Conservation (phyloP, 352 stramenopile species). For the Pythium volutum region DNA sequence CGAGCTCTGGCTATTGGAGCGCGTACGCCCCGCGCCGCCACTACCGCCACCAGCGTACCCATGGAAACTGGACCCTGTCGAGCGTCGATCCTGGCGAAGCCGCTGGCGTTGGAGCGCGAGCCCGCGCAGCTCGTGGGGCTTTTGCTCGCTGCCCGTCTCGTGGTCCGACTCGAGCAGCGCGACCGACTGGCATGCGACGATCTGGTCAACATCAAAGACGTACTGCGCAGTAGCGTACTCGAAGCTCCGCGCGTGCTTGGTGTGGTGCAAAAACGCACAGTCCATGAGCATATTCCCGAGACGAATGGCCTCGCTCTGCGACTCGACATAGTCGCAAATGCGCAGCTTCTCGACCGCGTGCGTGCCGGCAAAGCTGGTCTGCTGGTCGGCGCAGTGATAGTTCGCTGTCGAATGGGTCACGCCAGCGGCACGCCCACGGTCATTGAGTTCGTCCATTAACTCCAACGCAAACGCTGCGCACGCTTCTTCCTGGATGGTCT, state of each 20-base stretch:
- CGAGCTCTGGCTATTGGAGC: background rate
- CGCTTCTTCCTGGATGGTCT: constrained; percentile 27
- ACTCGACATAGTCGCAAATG: constrained; percentile 14
- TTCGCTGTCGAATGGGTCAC: background rate
- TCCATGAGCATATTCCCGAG: constrained; percentile 39
- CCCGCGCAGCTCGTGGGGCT: background rate
- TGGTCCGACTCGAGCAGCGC: constrained; percentile 24
- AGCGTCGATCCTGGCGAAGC: background rate
- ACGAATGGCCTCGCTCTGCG: constrained; percentile 25
- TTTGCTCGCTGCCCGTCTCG: background rate
- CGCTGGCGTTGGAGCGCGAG: background rate
- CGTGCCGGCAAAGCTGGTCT: constrained; percentile 25
- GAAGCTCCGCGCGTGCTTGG: constrained; percentile 27
- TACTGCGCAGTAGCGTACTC: constrained; percentile 22
- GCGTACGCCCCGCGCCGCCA: no score
- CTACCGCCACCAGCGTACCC: background rate
- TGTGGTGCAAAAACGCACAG: constrained; percentile 29
- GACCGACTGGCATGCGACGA: constrained; percentile 21
- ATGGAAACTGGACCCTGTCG: background rate
- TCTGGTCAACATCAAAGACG: constrained; percentile 27
- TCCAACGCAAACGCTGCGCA: constrained; percentile 21
- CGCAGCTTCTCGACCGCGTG: constrained; percentile 18
- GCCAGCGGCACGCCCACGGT: background rate
- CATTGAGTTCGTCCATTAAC: constrained; percentile 21
- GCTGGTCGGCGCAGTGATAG: background rate